Evolutionary conservation across 129 eudicot genomes (phyloP).

Genomic region (Sambucus nigra): DNA sequence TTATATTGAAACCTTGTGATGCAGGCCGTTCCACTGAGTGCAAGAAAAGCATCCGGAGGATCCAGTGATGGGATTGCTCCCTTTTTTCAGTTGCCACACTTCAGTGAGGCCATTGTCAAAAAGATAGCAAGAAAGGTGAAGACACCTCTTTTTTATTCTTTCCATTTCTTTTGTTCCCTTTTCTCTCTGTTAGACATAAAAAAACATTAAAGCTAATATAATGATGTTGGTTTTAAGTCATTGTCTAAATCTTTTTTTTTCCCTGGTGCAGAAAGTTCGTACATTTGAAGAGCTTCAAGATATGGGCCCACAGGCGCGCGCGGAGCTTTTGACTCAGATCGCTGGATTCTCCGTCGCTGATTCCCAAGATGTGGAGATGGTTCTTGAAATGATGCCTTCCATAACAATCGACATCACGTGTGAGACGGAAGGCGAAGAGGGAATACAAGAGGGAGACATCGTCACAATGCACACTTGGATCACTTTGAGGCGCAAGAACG

Average conservation of each 20-base stretch:
- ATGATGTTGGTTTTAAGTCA: background rate
- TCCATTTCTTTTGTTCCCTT: background rate
- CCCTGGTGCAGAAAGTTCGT: conserved; percentile 53
- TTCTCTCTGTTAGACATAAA: no score
- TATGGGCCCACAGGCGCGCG: conserved; percentile 60
- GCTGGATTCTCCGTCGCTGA: conserved; percentile 60
- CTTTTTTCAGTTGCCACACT: conserved; percentile 90
- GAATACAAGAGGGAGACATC: conserved; percentile 83
- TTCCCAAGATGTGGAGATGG: conserved; percentile 67
- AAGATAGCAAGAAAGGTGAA: conserved; percentile 81
- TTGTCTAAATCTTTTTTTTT: background rate
- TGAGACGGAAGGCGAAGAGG: conserved; percentile 98
- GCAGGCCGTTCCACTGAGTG: conserved; percentile 95
- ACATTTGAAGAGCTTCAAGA: conserved; percentile 73
- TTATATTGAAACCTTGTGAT: conserved; percentile 11
- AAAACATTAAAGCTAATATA: no score
- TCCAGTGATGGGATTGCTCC: conserved; percentile 83
- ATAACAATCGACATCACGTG: conserved; percentile 57
- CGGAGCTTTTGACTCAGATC: conserved; percentile 48
- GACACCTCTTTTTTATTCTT: background rate
- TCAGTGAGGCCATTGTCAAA: conserved; percentile 74
- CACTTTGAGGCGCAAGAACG: conserved; percentile 57
- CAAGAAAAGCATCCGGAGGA: conserved; percentile 74
- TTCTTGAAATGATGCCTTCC: conserved; percentile 82
- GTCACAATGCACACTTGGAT: conserved; percentile 92